Evolutionary conservation across 1,284 basidiomycete genomes (phyloP).

Genomic region (Puccinia triticina): DNA sequence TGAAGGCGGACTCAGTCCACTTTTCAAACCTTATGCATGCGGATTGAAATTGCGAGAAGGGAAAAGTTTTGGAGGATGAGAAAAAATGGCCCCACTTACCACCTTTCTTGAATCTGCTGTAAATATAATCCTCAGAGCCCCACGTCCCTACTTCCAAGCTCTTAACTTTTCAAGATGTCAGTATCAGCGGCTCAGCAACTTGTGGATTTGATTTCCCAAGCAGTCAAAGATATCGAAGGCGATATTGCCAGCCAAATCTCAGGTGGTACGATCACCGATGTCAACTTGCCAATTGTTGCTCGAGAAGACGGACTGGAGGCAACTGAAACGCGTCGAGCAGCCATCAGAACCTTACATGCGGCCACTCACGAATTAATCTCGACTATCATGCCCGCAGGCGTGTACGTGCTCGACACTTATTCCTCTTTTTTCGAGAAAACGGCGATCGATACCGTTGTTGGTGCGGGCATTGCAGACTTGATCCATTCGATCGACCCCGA

Average conservation of each 20-base stretch:
- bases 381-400: neutral
- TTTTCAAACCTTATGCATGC: too few species aligned
- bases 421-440: neutral
- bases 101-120: too few species aligned
- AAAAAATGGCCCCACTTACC: too few species aligned
- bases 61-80: too few species aligned
- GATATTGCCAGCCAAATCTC: slow-evolving; percentile 19
- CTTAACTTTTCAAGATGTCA: too few species aligned
- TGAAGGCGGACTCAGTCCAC: too few species aligned
- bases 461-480: slow-evolving; percentile 5
- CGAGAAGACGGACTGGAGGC: slow-evolving; percentile 14
- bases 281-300: slow-evolving; percentile 8
- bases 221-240: slow-evolving; percentile 28
- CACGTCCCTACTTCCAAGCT: too few species aligned
- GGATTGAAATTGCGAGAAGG: too few species aligned
- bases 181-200: slow-evolving; percentile 18
- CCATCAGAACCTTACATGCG: slow-evolving; percentile 9
- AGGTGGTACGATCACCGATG: slow-evolving; percentile 6
- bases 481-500: slow-evolving; percentile 13
- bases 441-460: neutral
- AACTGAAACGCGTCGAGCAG: neutral
- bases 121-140: too few species aligned
- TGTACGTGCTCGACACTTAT: neutral
- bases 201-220: slow-evolving; percentile 9
- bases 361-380: slow-evolving; percentile 18